Conservation (phyloP, 805 yeast species). For the Zygosaccharomyces bailii region DNA sequence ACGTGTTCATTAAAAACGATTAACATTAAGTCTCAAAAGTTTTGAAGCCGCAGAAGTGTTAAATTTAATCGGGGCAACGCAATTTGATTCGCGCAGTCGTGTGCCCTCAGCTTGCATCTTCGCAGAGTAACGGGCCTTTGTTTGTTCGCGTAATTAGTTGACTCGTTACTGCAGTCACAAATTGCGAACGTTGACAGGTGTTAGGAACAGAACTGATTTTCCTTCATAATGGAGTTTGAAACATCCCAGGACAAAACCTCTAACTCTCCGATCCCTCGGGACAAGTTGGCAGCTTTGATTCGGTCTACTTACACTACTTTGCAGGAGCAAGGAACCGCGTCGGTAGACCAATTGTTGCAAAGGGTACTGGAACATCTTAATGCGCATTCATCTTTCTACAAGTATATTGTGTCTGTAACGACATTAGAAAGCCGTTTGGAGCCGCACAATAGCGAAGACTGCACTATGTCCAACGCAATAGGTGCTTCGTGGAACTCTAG, state of each 20-base stretch:
- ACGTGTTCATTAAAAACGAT: neutral
- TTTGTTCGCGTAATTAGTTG: neutral
- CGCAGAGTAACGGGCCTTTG: neutral
- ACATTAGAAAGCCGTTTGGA: constrained; percentile 28
- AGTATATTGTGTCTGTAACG: constrained; percentile 50
- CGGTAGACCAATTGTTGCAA: constrained; percentile 31
- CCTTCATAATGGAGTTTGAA: constrained; percentile 13
- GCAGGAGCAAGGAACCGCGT: constrained; percentile 4
- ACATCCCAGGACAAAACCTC: constrained; percentile 18
- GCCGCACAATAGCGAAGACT: constrained; percentile 16
- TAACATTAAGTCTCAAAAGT: neutral
- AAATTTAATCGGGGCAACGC: neutral
- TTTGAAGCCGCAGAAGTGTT: neutral
- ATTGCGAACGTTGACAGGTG: neutral
- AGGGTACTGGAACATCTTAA: constrained; percentile 38
- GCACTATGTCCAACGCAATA: constrained; percentile 37
- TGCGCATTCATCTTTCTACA: constrained; percentile 50
- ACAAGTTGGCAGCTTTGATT: constrained; percentile 20
- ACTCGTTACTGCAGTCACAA: neutral
- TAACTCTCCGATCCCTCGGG: constrained; percentile 22
- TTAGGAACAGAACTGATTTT: neutral
- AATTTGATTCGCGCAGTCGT: neutral
- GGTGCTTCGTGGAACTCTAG: constrained; percentile 57
- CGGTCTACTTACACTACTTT: constrained; percentile 12
- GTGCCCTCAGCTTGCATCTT: neutral